Base-by-base conservation (phyloP, 768 basidiomycete genomes). In the Fibroporia radiculosa region DNA sequence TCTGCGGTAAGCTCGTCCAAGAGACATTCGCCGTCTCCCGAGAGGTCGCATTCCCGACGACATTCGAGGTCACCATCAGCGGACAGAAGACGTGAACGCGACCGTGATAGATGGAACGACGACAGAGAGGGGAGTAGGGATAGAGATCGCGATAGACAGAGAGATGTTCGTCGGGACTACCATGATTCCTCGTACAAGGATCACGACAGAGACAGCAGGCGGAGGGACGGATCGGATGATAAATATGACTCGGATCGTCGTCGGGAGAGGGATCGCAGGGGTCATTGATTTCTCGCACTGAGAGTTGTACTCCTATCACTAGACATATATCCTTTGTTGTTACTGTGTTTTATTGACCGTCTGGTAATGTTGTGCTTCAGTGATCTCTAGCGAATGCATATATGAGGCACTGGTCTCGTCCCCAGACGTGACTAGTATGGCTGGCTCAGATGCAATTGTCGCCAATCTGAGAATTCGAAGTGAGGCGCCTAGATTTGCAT, bases 61-160 rank as follows among this genome's bases (percentile, higher is more conserved):
- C 58, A 50, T 29, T 83, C 79, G 3, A 63, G 72, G 48, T 78
- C 80, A 2, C 77, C 77, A 0, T 57, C 60, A 6, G 48, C 59
- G 31, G 31, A 63, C 16, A 49, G 55, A n/a, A 39, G 36, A 46
- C 38, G 48, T 29, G 57, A 64, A n/a, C 52, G 62, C 3, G 62
- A 59, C 39, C 41, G 51, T 4, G 59, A 55, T 18, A 43, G 45
- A 12, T 25, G 47, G 8, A 51, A 56, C 14, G 43, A 59, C 20
- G 58, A 65, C 39, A 44, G 58, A 40, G 70, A 70, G 37, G 52
- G 63, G 38, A 37, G 48, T 38, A 64, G 64, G 28, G 28, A 42
- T 31, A 3, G 54, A 18, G 52, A 53, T 3, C 45, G 46, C 26
- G 48, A 50, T 8, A 29, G 48, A 33, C 26, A 42, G 14, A 40